Evolutionary conservation across 495 filamentous ascomycete genomes (phyloP), one percentile per base, ranked within the genome.

Genomic region (Talaromyces thailandensis): DNA sequence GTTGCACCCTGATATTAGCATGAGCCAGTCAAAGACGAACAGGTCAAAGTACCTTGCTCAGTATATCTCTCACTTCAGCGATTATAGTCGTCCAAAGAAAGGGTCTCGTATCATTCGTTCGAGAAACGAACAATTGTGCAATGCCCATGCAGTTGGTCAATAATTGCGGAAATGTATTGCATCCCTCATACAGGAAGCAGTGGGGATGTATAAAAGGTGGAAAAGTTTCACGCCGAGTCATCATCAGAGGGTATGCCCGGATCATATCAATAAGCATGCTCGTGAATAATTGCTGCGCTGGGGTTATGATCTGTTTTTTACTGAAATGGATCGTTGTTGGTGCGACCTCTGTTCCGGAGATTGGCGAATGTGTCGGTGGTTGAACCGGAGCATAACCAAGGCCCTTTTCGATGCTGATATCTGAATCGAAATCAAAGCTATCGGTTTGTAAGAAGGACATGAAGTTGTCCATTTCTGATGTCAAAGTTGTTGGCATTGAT

Each of bases 151-250:
- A 61, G 9, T 61, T 61, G 12, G 14, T 51, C 26, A 61, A 45
- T n/a, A 8, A 12, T 29, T 43, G 59, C 11, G 59, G 59, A 32
- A 61, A 35, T 32, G 59, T 51, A 52, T 31, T 24, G 8, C 59
- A 29, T 50, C 59, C 43, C 9, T 51, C 28, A 32, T 61, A 45
- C 6, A 31, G 16, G 3, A 52, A 31, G 9, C 40, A 51, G 16
- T 35, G 28, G 8, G 59, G 45, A 23, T 61, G 59, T 24, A 61
- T 45, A 61, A 61, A 61, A 21, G 58, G 58, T 1, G 59, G 59
- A n/a, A 61, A 61, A 2, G 59, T 61, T 31, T 61, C 59, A 12
- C 59, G 59, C 14, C 59, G 59, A 26, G 43, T 61, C 59, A 61
- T 61, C 59, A 61, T 61, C 6, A 50, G 45, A 2, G 59, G 59